These are phyloP conservation scores for Dothideomycetes sp. DNA, from an alignment of 2,329 filamentous ascomycete species.

Conservation along the genomic window DNA sequence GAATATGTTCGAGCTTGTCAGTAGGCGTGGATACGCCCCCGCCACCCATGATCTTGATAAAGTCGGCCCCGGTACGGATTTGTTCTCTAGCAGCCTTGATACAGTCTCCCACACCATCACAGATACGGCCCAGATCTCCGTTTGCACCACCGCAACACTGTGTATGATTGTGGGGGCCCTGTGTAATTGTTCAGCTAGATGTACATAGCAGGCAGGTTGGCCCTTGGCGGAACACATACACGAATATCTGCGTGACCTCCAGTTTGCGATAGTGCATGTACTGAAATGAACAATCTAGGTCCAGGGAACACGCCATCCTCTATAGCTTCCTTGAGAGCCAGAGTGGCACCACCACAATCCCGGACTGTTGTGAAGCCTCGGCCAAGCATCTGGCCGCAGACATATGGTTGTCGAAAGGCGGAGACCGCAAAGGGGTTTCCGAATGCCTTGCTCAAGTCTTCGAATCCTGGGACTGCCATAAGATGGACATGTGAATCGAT, in stretches of 20 bases:
- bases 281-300: constrained; percentile 45
- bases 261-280: constrained; percentile 44
- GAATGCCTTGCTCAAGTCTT: constrained; percentile 24
- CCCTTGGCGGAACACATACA: no score
- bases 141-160: constrained; percentile 38
- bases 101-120: constrained; percentile 46
- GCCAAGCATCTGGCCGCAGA: constrained; percentile 39
- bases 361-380: constrained; percentile 49
- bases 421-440: constrained; percentile 25
- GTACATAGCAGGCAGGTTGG: no score
- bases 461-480: constrained; percentile 31
- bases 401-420: constrained; percentile 34
- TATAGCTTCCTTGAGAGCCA: constrained; percentile 46
- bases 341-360: constrained; percentile 46
- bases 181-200: neutral
- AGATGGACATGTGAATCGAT: constrained; percentile 43
- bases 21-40: constrained; percentile 48
- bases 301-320: constrained; percentile 45
- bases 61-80: constrained; percentile 45
- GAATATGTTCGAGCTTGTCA: constrained; percentile 41
- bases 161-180: constrained; percentile 30
- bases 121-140: constrained; percentile 32
- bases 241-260: constrained; percentile 48
- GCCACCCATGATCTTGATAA: constrained; percentile 51
- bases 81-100: constrained; percentile 42